Conservation (phyloP, 2,329 filamentous ascomycete genomes). For the Sporothrix phasma region DNA sequence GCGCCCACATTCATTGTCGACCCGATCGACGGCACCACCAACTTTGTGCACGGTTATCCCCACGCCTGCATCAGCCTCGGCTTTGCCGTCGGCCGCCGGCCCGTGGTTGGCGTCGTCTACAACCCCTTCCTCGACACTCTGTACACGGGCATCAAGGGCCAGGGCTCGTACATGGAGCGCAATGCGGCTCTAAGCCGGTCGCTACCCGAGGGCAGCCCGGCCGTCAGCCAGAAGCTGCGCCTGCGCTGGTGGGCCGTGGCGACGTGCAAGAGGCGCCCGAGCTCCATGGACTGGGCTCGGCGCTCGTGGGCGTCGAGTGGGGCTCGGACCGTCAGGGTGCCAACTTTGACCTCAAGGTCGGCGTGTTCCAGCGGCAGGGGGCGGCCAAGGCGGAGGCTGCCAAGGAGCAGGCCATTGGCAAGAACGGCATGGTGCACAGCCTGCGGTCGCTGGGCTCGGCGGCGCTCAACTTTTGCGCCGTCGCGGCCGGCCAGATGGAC, state of each 20-base stretch:
- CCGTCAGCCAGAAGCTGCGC: slow-evolving; percentile 15
- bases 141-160: slow-evolving; percentile 58
- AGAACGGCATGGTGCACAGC: slow-evolving; percentile 65
- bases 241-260: slow-evolving; percentile 31
- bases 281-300: slow-evolving; percentile 49
- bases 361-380: slow-evolving; percentile 53
- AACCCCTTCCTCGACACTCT: slow-evolving; percentile 64
- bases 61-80: slow-evolving; percentile 69
- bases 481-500: slow-evolving; percentile 62
- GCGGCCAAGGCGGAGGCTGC: slow-evolving; percentile 35
- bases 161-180: slow-evolving; percentile 52
- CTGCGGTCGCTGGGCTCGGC: slow-evolving; percentile 62
- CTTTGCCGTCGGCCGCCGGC: slow-evolving; percentile 50
- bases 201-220: not conserved
- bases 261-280: slow-evolving; percentile 39
- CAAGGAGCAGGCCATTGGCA: slow-evolving; percentile 38
- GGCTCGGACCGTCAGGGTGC: slow-evolving; percentile 56
- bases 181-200: slow-evolving; percentile 31
- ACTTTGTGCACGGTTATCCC: slow-evolving; percentile 70
- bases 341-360: slow-evolving; percentile 61
- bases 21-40: slow-evolving; percentile 73
- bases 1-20: slow-evolving; percentile 72
- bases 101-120: slow-evolving; percentile 65
- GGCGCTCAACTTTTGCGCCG: slow-evolving; percentile 63
- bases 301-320: slow-evolving; percentile 65